Evolutionary conservation across 2,329 filamentous ascomycete genomes (phyloP).

Genomic region (Talaromyces sp.): DNA sequence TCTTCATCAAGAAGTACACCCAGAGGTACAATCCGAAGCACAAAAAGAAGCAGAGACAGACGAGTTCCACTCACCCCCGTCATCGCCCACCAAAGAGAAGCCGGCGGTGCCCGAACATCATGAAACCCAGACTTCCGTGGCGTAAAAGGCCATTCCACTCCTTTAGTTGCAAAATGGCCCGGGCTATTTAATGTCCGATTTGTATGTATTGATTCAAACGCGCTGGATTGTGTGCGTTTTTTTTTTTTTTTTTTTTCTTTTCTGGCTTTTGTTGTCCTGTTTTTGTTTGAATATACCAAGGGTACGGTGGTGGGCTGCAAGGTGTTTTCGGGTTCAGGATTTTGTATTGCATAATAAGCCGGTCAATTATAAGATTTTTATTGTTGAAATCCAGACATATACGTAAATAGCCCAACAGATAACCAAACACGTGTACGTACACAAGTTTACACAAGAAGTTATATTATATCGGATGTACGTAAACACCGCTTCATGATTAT

Average conservation of each 20-base stretch:
- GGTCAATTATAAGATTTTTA: background rate
- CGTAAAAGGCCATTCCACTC: background rate
- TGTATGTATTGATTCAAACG: background rate
- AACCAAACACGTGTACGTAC: background rate
- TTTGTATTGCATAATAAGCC: background rate
- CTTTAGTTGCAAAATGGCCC: too few relatives aligned
- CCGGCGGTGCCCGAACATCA: background rate
- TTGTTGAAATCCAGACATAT: background rate
- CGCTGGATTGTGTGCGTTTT: background rate
- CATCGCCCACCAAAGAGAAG: constrained; percentile 21
- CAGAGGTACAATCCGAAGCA: background rate
- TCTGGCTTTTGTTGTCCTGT: too few relatives aligned
- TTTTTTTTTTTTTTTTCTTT: background rate
- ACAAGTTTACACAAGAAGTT: background rate
- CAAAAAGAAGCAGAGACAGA: constrained; percentile 20
- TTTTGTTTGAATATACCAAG: background rate
- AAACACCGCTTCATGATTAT: background rate
- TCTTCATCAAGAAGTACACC: background rate
- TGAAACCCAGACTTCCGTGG: background rate
- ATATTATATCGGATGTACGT: background rate
- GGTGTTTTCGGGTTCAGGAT: background rate
- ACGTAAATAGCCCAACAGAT: background rate
- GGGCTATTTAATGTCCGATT: background rate
- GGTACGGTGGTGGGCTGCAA: background rate
- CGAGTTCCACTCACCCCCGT: constrained; percentile 36